A percentile compares a stretch with the other conserved stretches of the same genome.
phyloP scores from a whole-genome alignment of 768 basidiomycete genomes.

The Cystofilobasidium capitatum region DNA sequence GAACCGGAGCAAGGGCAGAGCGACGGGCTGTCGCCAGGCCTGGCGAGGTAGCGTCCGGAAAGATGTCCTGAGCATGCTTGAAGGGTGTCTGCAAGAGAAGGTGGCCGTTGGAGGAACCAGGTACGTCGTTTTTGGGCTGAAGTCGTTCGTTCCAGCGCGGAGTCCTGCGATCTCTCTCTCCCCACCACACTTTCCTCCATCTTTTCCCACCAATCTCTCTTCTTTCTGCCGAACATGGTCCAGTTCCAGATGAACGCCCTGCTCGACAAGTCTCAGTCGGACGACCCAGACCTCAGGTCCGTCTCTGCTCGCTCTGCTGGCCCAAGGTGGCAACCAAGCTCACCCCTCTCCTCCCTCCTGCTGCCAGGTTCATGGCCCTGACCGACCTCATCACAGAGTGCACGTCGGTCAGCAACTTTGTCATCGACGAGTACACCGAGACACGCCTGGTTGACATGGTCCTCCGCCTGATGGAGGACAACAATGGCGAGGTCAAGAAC shows the following conservation, averaged over 20 bases:
- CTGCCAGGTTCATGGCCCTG: slow-evolving; percentile 80
- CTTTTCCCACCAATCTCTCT: neutral
- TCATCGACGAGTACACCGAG: slow-evolving; percentile 77
- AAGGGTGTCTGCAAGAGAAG: too few relatives aligned
- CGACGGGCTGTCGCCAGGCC: neutral
- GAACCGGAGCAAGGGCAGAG: neutral
- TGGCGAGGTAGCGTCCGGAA: neutral
- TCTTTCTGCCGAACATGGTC: slow-evolving; percentile 4
- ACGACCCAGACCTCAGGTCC: slow-evolving; percentile 26
- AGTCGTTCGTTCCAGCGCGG: neutral
- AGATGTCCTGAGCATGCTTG: neutral
- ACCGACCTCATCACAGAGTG: slow-evolving; percentile 87
- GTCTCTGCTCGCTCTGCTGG: neutral
- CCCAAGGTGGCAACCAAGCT: neutral
- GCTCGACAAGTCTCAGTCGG: slow-evolving; percentile 25
- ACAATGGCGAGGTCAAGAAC: slow-evolving; percentile 97
- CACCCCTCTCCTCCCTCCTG: neutral
- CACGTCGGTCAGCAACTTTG: slow-evolving; percentile 48
- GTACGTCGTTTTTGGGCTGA: too few relatives aligned
- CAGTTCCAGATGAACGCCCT: slow-evolving; percentile 23
- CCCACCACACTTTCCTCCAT: neutral
- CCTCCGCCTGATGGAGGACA: slow-evolving; percentile 77
- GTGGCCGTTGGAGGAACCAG: too few relatives aligned
- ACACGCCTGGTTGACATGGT: slow-evolving; percentile 75
- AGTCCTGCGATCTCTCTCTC: neutral